phyloP scores from a whole-genome alignment of 1,139 yeast species.

The Candida freyschussii region DNA sequence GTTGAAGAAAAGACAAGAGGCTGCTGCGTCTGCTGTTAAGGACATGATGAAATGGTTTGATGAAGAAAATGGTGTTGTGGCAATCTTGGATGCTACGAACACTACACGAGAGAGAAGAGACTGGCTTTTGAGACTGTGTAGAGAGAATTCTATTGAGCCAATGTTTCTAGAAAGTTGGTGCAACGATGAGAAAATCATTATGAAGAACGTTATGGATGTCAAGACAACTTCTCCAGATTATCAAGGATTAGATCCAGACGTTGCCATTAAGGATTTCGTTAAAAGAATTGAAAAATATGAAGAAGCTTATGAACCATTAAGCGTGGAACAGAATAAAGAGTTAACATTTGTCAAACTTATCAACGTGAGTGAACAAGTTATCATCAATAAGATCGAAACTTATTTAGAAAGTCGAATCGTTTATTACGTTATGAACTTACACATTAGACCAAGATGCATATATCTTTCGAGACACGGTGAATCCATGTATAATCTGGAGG shows the following conservation, averaged over 20 bases:
- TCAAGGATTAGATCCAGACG: constrained; percentile 62
- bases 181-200: constrained; percentile 71
- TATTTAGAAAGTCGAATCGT: constrained; percentile 91
- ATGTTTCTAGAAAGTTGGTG: constrained; percentile 92
- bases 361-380: constrained; percentile 82
- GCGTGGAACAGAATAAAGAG: constrained; percentile 49
- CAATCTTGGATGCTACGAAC: constrained; percentile 86
- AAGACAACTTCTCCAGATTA: constrained; percentile 88
- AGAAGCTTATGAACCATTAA: constrained; percentile 69
- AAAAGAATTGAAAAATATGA: constrained; percentile 72
- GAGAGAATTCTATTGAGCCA: constrained; percentile 71
- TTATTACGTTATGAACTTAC: constrained; percentile 92
- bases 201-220: constrained; percentile 78
- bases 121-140: constrained; percentile 58
- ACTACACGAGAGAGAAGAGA: constrained; percentile 68
- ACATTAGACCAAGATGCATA: constrained; percentile 84
- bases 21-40: constrained; percentile 66
- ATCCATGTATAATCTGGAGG: constrained; percentile 84
- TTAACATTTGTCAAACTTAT: constrained; percentile 82
- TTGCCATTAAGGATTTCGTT: constrained; percentile 67
- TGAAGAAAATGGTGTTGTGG: constrained; percentile 80
- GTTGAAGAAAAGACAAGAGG: constrained; percentile 55
- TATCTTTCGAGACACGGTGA: constrained; percentile 97
- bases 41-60: constrained; percentile 89
- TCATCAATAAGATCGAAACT: constrained; percentile 80